Conservation (phyloP, 1,284 basidiomycete genomes). For the Peniophora sp. region DNA sequence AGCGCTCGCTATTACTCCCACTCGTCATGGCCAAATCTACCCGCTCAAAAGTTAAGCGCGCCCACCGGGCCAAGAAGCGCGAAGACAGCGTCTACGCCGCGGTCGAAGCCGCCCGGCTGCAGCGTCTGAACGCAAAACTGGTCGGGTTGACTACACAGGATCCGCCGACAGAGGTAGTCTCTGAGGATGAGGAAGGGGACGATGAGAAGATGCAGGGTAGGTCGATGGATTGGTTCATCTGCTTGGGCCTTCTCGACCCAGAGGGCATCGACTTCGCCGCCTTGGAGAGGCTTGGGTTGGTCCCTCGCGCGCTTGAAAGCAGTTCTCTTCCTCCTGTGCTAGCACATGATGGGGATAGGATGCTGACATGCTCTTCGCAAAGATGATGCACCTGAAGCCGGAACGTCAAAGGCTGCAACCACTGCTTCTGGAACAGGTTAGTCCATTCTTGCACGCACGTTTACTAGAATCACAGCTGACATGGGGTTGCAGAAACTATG, state of each 20-base stretch:
- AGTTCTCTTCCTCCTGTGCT: neutral
- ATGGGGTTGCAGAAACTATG: slow-evolving; percentile 57
- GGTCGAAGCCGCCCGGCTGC: slow-evolving; percentile 75
- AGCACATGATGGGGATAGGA: neutral
- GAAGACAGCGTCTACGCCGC: slow-evolving; percentile 79
- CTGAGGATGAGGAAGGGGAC: slow-evolving; percentile 22
- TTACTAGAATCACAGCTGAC: too few relatives aligned
- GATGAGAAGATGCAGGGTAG: slow-evolving; percentile 48
- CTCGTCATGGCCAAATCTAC: slow-evolving; percentile 88
- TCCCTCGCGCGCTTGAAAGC: neutral
- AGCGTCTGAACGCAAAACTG: slow-evolving; percentile 72
- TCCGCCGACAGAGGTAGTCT: slow-evolving; percentile 20
- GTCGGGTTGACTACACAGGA: slow-evolving; percentile 30
- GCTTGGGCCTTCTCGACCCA: slow-evolving; percentile 49
- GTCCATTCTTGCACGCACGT: neutral
- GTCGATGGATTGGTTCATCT: slow-evolving; percentile 44
- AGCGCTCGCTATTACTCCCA: neutral
- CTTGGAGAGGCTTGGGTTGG: slow-evolving; percentile 23
- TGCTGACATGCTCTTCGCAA: neutral
- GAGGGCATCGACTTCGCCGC: slow-evolving; percentile 42
- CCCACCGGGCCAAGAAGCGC: slow-evolving; percentile 81
- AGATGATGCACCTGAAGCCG: neutral
- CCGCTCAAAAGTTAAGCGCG: slow-evolving; percentile 83
- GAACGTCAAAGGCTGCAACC: neutral
- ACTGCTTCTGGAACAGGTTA: neutral